phyloP scores from a whole-genome alignment of 2,329 filamentous ascomycete genomes.

The Cryphonectria japonica region DNA sequence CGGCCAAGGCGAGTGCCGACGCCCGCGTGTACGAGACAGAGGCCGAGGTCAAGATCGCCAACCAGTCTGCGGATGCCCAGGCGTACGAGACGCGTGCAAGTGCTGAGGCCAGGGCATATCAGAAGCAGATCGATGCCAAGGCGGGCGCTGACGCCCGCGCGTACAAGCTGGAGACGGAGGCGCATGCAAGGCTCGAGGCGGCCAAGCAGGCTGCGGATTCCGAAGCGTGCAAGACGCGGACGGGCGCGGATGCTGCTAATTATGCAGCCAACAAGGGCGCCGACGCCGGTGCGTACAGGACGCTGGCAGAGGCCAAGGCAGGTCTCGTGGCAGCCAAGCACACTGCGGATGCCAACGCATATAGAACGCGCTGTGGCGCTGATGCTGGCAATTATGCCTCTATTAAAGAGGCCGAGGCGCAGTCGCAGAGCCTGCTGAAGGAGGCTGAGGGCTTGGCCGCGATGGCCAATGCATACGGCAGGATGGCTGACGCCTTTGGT shows the following conservation, averaged over 20 bases:
- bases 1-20: constrained; percentile 60
- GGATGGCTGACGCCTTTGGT: constrained; percentile 73
- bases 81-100: constrained; percentile 53
- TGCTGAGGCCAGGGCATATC: constrained; percentile 40
- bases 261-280: constrained; percentile 43
- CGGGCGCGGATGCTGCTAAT: constrained; percentile 29
- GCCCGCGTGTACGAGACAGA: constrained; percentile 55
- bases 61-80: constrained; percentile 51
- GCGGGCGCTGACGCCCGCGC: neutral
- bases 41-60: constrained; percentile 56
- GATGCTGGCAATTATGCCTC: constrained; percentile 44
- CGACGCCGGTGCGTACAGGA: neutral
- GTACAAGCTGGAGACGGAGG: constrained; percentile 41
- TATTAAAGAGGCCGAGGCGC: constrained; percentile 56
- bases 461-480: constrained; percentile 80
- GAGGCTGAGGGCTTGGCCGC: constrained; percentile 77
- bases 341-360: constrained; percentile 50
- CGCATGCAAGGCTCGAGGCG: constrained; percentile 51
- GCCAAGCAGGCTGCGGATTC: constrained; percentile 51
- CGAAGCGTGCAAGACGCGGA: constrained; percentile 7
- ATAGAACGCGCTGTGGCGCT: constrained; percentile 52
- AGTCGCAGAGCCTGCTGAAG: constrained; percentile 60
- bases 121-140: neutral
- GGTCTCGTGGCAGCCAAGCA: constrained; percentile 53
- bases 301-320: constrained; percentile 48